Base-by-base conservation (phyloP, 2,329 filamentous ascomycete genomes). In the Colletotrichum abscissum region DNA sequence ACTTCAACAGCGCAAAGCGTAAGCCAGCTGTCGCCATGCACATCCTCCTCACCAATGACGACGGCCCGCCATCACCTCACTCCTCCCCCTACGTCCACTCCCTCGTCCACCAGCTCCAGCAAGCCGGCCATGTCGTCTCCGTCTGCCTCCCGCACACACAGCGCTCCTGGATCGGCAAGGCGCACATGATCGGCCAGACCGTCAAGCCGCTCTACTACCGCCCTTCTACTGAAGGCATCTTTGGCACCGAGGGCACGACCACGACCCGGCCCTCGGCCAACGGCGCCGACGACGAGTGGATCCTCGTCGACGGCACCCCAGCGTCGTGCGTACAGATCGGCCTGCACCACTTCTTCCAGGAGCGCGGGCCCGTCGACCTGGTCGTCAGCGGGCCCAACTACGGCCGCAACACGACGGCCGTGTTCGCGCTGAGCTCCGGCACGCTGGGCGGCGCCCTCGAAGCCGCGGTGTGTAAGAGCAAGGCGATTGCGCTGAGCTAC, bases 91-190 rank as follows among this genome's bases (percentile, higher is more conserved):
- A 96, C 79, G 89, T 96, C 74, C 93, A 94, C 84, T 92, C 90
- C 75, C 89, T 96, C 71, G 89, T 95, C 56, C 86, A 90, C 74
- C 89, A 89, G 66, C 91, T 97, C 63, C 91, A 95, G 81, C 83
- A 87, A 69, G 91, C 92, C 38, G 95, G 95, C 8, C 96, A 98
- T 83, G 88, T 86, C n/a, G 94, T 98, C 74, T 97, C 95, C 8
- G 95, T 99, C 63, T 93, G 97, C 75, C 90, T 99, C 16, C 97
- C 97, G 1, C 91, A 98, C 82, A 92, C 92, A 7, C 97, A 99
- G 84, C 92, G 96, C 75, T 98, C 95, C 69, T 99, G 97, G 97
- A 98, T 99, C 79, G 95, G 95, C 78, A 99, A 99, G 87, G 97
- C 97, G 3, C 97, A 98, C 83, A 94, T 98, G 79, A 95, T 98